Evolutionary conservation across 768 basidiomycete species (phyloP).

Genomic region (Exidia glandulosa): DNA sequence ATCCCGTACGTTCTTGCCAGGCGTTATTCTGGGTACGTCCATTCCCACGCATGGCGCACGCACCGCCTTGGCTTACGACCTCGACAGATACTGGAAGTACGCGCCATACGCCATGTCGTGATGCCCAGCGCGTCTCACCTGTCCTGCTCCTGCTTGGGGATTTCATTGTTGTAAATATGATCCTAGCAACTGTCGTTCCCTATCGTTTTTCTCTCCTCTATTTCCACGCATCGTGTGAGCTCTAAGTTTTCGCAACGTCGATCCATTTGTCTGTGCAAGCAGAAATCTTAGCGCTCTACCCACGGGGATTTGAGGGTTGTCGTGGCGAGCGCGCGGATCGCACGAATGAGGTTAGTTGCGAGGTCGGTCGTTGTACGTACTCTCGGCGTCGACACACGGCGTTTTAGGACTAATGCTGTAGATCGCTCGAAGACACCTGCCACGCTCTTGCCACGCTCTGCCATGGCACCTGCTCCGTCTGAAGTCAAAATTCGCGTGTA

Average conservation of each 20-base stretch:
- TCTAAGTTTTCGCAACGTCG: not conserved
- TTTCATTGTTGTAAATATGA: not conserved
- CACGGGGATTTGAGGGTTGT: no score
- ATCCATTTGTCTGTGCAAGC: not conserved
- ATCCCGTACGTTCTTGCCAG: constrained; percentile 26
- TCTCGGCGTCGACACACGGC: no score
- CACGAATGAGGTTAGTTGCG: no score
- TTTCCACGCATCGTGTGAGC: no score
- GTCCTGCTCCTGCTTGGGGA: not conserved
- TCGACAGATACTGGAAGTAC: constrained; percentile 29
- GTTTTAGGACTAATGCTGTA: no score
- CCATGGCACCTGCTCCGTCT: no score
- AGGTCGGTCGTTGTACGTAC: no score
- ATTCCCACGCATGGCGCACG: not conserved
- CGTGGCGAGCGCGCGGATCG: not conserved
- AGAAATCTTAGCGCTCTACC: no score
- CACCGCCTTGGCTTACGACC: not conserved
- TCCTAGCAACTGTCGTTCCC: not conserved
- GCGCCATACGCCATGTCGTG: constrained; percentile 23
- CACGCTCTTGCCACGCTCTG: no score
- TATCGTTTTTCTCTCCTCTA: no score
- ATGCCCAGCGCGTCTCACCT: not conserved
- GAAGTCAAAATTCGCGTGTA: no score
- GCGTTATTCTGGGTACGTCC: constrained; percentile 25
- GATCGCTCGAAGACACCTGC: no score